phyloP scores from a whole-genome alignment of 768 basidiomycete genomes.

The Tylopilus felleus region DNA sequence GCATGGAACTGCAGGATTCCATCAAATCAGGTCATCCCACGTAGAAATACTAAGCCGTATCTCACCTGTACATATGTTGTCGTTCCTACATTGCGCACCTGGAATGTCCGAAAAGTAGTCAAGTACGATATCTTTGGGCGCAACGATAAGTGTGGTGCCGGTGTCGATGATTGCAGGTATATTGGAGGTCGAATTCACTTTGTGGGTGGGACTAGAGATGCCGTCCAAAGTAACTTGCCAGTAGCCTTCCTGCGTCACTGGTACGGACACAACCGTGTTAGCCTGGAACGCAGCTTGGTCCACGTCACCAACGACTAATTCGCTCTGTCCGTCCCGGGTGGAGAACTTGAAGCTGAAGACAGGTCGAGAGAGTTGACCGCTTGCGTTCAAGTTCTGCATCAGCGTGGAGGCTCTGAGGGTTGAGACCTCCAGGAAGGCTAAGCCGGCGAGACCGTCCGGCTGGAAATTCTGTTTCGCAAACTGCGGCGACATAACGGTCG shows the following conservation, averaged over 20 bases:
- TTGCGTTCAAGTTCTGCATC: conserved; percentile 40
- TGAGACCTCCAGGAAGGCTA: conserved; percentile 40
- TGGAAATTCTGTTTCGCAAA: not conserved
- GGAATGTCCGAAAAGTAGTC: conserved; percentile 24
- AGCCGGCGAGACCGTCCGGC: conserved; percentile 39
- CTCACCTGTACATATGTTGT: conserved; percentile 33
- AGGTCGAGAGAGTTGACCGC: conserved; percentile 11
- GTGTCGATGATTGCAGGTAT: conserved; percentile 33
- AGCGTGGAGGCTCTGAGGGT: conserved; percentile 30
- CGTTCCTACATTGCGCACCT: conserved; percentile 12
- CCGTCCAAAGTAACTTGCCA: conserved; percentile 34
- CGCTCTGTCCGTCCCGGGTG: conserved; percentile 13
- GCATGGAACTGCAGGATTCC: conserved; percentile 18
- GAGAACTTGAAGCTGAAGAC: conserved; percentile 49
- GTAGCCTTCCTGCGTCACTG: conserved; percentile 29
- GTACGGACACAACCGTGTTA: conserved; percentile 37
- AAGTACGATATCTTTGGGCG: conserved; percentile 14
- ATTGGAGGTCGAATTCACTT: not conserved
- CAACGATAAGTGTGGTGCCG: conserved; percentile 24
- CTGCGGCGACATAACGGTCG: not conserved
- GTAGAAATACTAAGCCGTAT: not conserved
- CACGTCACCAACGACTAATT: conserved; percentile 27
- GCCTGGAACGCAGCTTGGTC: conserved; percentile 48
- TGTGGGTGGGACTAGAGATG: not conserved
- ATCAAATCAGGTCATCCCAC: not conserved